A percentile compares a stretch with the other conserved stretches of the same genome.
These are phyloP conservation scores for Sporothrix humicola DNA, from an alignment of 2,329 filamentous ascomycete genomes.

Conservation along the genomic window DNA sequence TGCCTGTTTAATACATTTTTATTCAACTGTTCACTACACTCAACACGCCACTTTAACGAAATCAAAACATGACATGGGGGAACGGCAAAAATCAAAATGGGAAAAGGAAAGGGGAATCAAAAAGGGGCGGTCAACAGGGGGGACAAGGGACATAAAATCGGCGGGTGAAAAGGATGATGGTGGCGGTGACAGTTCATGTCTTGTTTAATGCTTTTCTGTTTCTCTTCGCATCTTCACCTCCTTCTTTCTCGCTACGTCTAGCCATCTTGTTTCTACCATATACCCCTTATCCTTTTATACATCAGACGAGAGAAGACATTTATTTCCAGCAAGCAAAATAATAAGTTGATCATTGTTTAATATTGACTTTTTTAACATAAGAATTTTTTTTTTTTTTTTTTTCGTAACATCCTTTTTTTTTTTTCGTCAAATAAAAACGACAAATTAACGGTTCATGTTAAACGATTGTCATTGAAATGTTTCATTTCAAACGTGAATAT, in stretches of 20 bases:
- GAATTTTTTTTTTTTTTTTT: too few species aligned
- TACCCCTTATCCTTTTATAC: slow-evolving; percentile 14
- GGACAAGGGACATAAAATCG: neutral
- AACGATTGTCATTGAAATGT: too few species aligned
- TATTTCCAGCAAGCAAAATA: neutral
- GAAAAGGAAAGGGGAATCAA: neutral
- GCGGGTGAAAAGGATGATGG: neutral
- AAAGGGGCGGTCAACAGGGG: neutral
- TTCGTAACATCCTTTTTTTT: neutral
- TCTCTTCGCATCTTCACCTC: neutral
- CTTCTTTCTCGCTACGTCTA: slow-evolving; percentile 3
- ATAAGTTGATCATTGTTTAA: neutral
- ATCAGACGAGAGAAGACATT: slow-evolving; percentile 11
- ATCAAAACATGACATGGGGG: neutral
- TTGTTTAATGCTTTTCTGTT: slow-evolving; percentile 10
- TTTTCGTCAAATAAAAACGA: neutral
- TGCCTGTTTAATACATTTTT: neutral
- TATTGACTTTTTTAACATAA: too few species aligned
- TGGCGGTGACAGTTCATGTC: neutral
- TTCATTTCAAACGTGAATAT: too few species aligned
- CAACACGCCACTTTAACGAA: neutral
- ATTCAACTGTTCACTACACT: neutral
- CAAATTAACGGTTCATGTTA: neutral
- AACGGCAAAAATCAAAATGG: neutral
- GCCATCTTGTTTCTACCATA: slow-evolving; percentile 18